These are phyloP conservation scores for Crithidia expoeki DNA, from an alignment of 208 protist genomes.

Conservation along the genomic window DNA sequence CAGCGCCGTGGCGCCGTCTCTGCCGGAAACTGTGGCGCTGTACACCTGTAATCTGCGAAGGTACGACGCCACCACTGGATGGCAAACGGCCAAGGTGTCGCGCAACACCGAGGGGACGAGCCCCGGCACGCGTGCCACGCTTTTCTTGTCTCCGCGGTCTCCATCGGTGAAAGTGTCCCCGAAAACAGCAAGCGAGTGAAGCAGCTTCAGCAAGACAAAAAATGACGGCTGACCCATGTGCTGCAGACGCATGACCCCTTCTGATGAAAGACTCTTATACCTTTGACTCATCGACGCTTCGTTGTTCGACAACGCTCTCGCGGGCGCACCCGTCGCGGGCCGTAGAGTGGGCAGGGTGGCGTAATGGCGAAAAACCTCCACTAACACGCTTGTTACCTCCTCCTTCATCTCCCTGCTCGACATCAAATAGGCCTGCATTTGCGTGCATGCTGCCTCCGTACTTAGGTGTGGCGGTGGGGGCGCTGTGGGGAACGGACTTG, in stretches of 20 bases:
- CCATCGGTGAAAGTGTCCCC: conserved; percentile 15
- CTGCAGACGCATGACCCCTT: conserved; percentile 3
- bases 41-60: conserved; percentile 31
- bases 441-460: neutral
- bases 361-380: conserved; percentile 51
- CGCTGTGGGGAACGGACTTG: neutral
- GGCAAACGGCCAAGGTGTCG: conserved; percentile 8
- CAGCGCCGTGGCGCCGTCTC: conserved; percentile 40
- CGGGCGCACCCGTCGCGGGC: neutral
- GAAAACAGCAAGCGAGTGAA: conserved; percentile 20
- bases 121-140: neutral
- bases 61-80: conserved; percentile 20
- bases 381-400: conserved; percentile 12
- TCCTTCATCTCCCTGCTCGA: conserved; percentile 11
- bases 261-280: no score
- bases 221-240: conserved; percentile 27
- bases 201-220: conserved; percentile 42
- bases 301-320: neutral
- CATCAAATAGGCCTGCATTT: conserved; percentile 2
- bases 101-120: neutral
- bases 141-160: neutral
- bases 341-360: conserved; percentile 31
- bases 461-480: conserved; percentile 2
- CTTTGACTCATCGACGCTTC: neutral
- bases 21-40: conserved; percentile 47